These are phyloP conservation scores for Rhizophora mangle DNA, from an alignment of 345 rosid genomes.

Conservation along the genomic window DNA sequence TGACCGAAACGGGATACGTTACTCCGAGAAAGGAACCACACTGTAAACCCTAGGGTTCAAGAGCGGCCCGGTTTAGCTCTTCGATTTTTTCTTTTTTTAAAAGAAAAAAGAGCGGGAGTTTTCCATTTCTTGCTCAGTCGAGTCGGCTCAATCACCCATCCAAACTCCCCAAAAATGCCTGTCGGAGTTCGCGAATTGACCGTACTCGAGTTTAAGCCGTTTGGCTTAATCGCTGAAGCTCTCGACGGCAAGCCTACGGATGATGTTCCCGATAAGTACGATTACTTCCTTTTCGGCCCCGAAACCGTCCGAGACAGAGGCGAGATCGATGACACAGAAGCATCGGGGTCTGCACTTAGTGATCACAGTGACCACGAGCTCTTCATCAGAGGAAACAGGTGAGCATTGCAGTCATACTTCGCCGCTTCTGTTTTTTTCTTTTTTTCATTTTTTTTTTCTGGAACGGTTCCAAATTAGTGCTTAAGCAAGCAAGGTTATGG, in stretches of 20 bases:
- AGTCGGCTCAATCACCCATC: constrained; percentile 8
- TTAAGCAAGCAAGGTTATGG: too few species aligned
- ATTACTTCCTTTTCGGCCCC: constrained; percentile 77
- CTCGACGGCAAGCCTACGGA: constrained; percentile 59
- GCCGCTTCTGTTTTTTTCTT: neutral
- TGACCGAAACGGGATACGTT: neutral
- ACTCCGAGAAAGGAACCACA: neutral
- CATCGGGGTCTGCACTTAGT: constrained; percentile 34
- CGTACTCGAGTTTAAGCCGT: constrained; percentile 87
- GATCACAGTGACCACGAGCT: constrained; percentile 68
- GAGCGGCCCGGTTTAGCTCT: neutral
- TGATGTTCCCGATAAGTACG: constrained; percentile 42
- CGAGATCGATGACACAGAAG: constrained; percentile 29
- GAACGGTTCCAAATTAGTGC: too few species aligned
- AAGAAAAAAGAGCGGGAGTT: constrained; percentile 25
- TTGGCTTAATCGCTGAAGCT: constrained; percentile 81
- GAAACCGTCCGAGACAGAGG: constrained; percentile 44
- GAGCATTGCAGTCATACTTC: neutral
- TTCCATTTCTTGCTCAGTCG: neutral
- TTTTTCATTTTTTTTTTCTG: too few species aligned
- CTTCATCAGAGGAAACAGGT: constrained; percentile 75
- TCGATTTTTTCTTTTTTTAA: neutral
- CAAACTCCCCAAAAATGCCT: constrained; percentile 36
- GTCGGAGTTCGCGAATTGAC: constrained; percentile 65
- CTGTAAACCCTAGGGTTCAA: neutral